phyloP scores from a whole-genome alignment of 2,329 filamentous ascomycete genomes.

The Calcarisporium arbuscula region DNA sequence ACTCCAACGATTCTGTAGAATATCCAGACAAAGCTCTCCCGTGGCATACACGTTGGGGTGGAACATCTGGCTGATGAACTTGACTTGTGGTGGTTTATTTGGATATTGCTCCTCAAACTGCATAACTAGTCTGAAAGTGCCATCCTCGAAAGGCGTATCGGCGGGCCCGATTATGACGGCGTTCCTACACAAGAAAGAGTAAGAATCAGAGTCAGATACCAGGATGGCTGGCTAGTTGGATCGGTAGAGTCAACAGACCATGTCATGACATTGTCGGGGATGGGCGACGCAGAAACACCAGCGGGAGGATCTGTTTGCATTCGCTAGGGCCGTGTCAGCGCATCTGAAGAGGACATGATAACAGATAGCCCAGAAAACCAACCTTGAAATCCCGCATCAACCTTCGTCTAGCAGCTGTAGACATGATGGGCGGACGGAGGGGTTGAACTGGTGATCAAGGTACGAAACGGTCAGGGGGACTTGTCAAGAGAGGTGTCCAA shows the following conservation, averaged over 20 bases:
- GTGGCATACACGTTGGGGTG: slow-evolving; percentile 98
- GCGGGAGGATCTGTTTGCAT: slow-evolving; percentile 99
- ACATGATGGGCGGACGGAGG: slow-evolving; percentile 42
- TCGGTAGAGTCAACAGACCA: slow-evolving; percentile 52
- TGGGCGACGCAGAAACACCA: slow-evolving; percentile 90
- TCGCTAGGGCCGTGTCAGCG: slow-evolving; percentile 50
- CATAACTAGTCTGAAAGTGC: slow-evolving; percentile 96
- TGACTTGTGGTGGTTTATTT: slow-evolving; percentile 95
- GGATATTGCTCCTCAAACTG: slow-evolving; percentile 99
- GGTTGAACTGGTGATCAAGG: slow-evolving; percentile 5
- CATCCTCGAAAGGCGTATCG: slow-evolving; percentile 96
- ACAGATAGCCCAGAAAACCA: slow-evolving; percentile 24
- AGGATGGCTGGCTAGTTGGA: slow-evolving; percentile 2
- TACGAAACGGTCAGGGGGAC: not conserved
- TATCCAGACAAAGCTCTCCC: slow-evolving; percentile 92
- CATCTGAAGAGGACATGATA: slow-evolving; percentile 4
- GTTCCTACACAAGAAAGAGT: slow-evolving; percentile 58
- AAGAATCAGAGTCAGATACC: slow-evolving; percentile 7
- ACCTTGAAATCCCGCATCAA: slow-evolving; percentile 99
- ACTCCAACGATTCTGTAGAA: slow-evolving; percentile 96
- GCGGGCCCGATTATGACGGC: slow-evolving; percentile 96
- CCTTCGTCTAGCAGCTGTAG: slow-evolving; percentile 88
- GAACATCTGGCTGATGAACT: slow-evolving; percentile 99
- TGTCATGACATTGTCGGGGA: slow-evolving; percentile 96
- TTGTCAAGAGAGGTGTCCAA: no score